Conservation (phyloP, 306 rosid genomes). For the Rubus parviflorus region DNA sequence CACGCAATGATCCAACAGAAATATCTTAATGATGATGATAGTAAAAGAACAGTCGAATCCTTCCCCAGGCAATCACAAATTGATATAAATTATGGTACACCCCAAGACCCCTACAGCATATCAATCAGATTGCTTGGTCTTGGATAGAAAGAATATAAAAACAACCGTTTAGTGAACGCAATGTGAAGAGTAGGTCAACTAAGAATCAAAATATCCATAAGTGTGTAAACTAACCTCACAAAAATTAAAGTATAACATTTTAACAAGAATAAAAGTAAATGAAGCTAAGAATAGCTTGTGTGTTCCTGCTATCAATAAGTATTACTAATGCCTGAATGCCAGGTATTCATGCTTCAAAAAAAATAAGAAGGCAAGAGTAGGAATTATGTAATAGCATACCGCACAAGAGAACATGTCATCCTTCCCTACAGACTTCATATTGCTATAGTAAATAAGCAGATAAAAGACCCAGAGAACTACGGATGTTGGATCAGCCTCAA, state of each 20-base stretch:
- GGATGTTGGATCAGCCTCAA: slow-evolving; percentile 73
- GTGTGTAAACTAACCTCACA: neutral
- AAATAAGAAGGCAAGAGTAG: slow-evolving; percentile 11
- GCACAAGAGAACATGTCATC: slow-evolving; percentile 89
- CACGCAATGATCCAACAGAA: neutral
- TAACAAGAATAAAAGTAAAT: neutral
- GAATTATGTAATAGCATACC: slow-evolving; percentile 63
- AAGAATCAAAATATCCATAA: neutral
- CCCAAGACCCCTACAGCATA: neutral
- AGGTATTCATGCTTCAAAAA: neutral
- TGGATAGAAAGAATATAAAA: neutral
- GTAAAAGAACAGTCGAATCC: neutral
- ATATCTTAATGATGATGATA: no score
- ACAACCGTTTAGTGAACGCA: neutral
- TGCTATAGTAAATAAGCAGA: slow-evolving; percentile 75
- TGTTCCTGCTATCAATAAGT: neutral
- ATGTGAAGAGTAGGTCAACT: neutral
- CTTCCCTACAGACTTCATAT: slow-evolving; percentile 55
- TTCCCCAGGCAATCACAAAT: neutral
- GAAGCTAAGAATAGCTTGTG: neutral
- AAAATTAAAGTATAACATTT: neutral
- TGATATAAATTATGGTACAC: neutral
- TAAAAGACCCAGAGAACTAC: slow-evolving; percentile 68
- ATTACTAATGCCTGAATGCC: neutral
- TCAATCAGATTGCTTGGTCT: neutral